Conservation (phyloP, 2,329 filamentous ascomycete genomes). For the Emydomyces testavorans region DNA sequence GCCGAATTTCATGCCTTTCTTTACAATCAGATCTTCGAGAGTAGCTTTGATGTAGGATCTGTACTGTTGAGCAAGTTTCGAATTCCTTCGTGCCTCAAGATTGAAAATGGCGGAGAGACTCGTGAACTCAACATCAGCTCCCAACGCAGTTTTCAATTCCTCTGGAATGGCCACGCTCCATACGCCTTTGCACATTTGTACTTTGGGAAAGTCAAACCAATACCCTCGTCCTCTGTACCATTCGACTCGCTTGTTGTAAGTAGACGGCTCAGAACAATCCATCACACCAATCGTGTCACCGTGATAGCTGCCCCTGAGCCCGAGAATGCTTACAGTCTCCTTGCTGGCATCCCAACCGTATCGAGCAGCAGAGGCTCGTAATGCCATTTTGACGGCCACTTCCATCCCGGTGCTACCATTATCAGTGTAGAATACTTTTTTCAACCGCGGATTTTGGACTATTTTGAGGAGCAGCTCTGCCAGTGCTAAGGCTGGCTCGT, state of each 20-base stretch:
- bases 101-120: constrained; percentile 51
- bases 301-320: constrained; percentile 70
- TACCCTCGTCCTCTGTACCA: constrained; percentile 71
- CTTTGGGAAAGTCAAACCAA: constrained; percentile 69
- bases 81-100: constrained; percentile 38
- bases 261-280: constrained; percentile 68
- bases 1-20: constrained; percentile 56
- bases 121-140: constrained; percentile 34
- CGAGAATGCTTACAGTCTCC: constrained; percentile 55
- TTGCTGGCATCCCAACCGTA: constrained; percentile 53
- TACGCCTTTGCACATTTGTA: constrained; percentile 53
- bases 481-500: constrained; percentile 61
- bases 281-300: constrained; percentile 82
- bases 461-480: constrained; percentile 52
- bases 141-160: constrained; percentile 39
- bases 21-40: constrained; percentile 42
- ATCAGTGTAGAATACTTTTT: constrained; percentile 69
- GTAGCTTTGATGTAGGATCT: constrained; percentile 47
- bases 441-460: constrained; percentile 53
- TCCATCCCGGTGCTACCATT: constrained; percentile 76
- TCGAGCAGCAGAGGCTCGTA: constrained; percentile 54
- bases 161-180: constrained; percentile 54
- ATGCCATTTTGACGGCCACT: constrained; percentile 74
- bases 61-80: constrained; percentile 44
- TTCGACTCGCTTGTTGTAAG: constrained; percentile 71